Evolutionary conservation across 2,329 filamentous ascomycete species (phyloP).

Genomic region (Claviceps spartinae): DNA sequence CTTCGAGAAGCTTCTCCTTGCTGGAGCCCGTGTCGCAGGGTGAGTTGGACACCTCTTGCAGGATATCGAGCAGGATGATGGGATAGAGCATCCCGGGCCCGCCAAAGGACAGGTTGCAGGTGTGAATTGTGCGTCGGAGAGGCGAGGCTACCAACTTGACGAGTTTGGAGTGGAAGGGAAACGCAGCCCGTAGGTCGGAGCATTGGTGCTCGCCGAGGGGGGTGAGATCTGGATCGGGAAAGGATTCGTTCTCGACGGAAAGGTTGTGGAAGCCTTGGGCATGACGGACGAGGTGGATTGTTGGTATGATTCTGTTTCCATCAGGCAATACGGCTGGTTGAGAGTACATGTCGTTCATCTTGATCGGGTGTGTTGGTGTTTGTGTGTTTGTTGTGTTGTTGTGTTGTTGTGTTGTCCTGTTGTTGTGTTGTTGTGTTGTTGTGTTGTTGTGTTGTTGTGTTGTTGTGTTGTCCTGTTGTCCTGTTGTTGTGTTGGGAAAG

Average conservation of each 20-base stretch:
- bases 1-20: conserved; percentile 36
- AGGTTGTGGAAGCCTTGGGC: conserved; percentile 77
- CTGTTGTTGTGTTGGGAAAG: too few relatives aligned
- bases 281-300: conserved; percentile 57
- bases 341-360: too few relatives aligned
- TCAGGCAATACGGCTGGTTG: too few relatives aligned
- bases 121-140: conserved; percentile 68
- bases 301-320: conserved; percentile 30
- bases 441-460: too few relatives aligned
- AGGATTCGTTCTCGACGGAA: conserved; percentile 48
- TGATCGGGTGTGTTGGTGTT: too few relatives aligned
- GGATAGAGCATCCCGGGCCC: conserved; percentile 23
- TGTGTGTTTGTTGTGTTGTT: too few relatives aligned
- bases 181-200: conserved; percentile 42
- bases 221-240: conserved; percentile 71
- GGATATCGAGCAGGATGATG: conserved; percentile 56
- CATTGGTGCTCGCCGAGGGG: conserved; percentile 66
- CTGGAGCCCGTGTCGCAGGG: conserved; percentile 65
- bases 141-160: conserved; percentile 67
- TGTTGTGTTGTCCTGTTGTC: too few relatives aligned
- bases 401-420: too few relatives aligned
- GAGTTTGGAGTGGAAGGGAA: conserved; percentile 51
- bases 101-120: conserved; percentile 56
- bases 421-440: too few relatives aligned
- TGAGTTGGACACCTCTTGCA: conserved; percentile 64